Conservation (phyloP, 192 early-diverging fungal species). For the Radiomyces spectabilis region DNA sequence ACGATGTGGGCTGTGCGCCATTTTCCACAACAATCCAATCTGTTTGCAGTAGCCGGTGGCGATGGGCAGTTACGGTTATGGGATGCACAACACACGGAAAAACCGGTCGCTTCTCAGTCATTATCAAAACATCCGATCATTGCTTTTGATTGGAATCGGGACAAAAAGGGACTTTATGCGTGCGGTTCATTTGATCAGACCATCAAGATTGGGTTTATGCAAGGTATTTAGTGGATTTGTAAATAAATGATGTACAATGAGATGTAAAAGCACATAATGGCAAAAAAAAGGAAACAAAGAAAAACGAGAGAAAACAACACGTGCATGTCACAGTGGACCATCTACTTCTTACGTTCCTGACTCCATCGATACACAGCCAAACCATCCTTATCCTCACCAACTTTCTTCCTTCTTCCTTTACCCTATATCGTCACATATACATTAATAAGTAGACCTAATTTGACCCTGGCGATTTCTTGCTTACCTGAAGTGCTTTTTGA, state of each 20-base stretch:
- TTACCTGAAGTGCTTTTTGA: conserved; percentile 68
- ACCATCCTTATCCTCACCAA: conserved; percentile 76
- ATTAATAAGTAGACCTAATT: neutral
- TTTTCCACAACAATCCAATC: conserved; percentile 56
- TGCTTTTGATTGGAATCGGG: conserved; percentile 57
- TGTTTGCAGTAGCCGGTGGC: conserved; percentile 55
- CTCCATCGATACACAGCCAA: conserved; percentile 91
- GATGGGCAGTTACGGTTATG: conserved; percentile 48
- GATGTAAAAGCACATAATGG: no score
- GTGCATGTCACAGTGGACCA: no score
- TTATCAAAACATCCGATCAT: conserved; percentile 63
- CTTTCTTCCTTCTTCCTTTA: conserved; percentile 75
- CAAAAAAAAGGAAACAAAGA: no score
- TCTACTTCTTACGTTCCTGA: conserved; percentile 77
- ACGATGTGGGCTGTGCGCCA: conserved; percentile 62
- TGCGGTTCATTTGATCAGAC: conserved; percentile 62
- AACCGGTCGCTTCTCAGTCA: conserved; percentile 27
- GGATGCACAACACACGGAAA: conserved; percentile 37
- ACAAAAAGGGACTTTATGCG: conserved; percentile 58
- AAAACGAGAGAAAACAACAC: neutral
- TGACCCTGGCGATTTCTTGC: neutral
- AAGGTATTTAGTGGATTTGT: neutral
- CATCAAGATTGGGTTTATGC: conserved; percentile 55
- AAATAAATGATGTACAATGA: no score
- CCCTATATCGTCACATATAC: conserved; percentile 25